Percentiles rank a stretch among this genome's conserved stretches.
phyloP scores from a whole-genome alignment of 2,329 filamentous ascomycete genomes.

The Verticillium dahliae region DNA sequence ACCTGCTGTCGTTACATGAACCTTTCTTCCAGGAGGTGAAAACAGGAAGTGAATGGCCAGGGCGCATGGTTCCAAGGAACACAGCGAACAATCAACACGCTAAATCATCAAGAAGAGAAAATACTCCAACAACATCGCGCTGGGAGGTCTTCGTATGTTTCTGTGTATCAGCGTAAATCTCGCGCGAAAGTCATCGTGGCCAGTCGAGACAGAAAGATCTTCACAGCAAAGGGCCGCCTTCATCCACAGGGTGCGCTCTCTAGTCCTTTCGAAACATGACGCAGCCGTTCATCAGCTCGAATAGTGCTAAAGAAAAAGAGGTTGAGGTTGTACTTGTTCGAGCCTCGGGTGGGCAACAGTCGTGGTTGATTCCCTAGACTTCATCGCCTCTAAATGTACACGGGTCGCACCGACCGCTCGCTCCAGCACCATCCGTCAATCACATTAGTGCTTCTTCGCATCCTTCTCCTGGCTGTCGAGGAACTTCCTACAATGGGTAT shows the following conservation, averaged over 20 bases:
- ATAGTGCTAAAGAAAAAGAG: neutral
- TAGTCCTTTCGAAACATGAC: neutral
- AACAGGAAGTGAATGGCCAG: too few relatives aligned
- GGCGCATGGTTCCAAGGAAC: too few relatives aligned
- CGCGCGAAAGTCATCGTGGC: too few relatives aligned
- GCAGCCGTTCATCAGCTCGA: neutral
- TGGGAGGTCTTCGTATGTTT: too few relatives aligned
- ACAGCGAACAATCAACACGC: too few relatives aligned
- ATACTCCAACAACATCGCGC: too few relatives aligned
- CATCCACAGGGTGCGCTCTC: neutral
- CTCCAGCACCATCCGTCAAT: constrained; percentile 2
- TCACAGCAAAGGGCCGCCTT: neutral
- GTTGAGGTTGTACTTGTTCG: neutral
- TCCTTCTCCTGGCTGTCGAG: constrained; percentile 37
- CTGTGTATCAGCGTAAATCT: too few relatives aligned
- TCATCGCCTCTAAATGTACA: constrained; percentile 19
- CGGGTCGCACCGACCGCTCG: constrained; percentile 8
- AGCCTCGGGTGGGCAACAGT: neutral
- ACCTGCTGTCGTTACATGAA: too few relatives aligned
- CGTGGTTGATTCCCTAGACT: neutral
- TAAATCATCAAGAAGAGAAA: too few relatives aligned
- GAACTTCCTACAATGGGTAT: constrained; percentile 33
- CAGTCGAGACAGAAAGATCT: too few relatives aligned
- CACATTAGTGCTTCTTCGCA: constrained; percentile 31
- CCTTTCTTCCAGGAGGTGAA: too few relatives aligned